Evolutionary conservation across 345 rosid species (phyloP).

Genomic region (Anacardium occidentale): DNA sequence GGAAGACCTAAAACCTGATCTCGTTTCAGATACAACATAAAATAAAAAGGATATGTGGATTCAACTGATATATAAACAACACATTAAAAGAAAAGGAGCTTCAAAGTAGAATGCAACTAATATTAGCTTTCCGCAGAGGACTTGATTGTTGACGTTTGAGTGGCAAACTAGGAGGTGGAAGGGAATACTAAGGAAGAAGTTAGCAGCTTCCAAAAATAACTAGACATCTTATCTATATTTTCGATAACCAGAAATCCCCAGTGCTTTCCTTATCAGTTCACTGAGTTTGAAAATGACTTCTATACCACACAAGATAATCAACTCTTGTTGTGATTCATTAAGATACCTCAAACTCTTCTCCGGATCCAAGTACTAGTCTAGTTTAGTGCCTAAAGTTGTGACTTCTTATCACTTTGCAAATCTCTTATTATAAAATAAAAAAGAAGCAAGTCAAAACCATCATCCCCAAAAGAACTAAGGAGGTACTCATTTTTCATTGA

Average conservation of each 20-base stretch:
- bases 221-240: too few relatives aligned
- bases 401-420: not conserved
- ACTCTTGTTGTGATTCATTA: not conserved
- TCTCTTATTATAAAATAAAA: not conserved
- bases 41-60: conserved; percentile 8
- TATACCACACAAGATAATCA: not conserved
- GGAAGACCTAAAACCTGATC: conserved; percentile 47
- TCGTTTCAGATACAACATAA: conserved; percentile 26
- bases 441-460: not conserved
- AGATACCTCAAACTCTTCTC: too few relatives aligned
- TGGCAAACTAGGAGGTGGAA: not conserved
- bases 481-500: not conserved
- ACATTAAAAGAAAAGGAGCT: not conserved
- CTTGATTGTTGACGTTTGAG: not conserved
- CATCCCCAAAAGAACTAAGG: not conserved
- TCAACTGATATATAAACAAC: not conserved
- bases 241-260: not conserved
- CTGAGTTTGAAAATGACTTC: not conserved
- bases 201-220: not conserved
- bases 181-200: not conserved
- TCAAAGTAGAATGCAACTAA: not conserved
- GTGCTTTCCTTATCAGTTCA: not conserved
- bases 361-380: too few relatives aligned
- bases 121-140: not conserved
- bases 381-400: too few relatives aligned